phyloP scores from a whole-genome alignment of 345 rosid genomes.

The Syzygium aqueum region DNA sequence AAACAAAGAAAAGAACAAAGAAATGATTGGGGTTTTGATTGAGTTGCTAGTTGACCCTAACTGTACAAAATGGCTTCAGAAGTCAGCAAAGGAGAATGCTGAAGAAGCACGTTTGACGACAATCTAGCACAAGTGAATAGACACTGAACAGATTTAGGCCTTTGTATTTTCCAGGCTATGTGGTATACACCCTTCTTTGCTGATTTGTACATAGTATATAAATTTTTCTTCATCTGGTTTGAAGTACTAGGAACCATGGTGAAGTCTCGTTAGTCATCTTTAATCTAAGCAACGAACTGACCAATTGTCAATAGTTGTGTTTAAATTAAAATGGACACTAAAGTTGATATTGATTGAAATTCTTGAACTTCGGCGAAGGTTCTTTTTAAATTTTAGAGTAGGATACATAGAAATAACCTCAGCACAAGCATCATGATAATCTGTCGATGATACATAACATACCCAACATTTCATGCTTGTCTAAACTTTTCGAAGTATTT shows the following conservation, averaged over 20 bases:
- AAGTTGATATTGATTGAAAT: not conserved
- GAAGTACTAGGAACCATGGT: not conserved
- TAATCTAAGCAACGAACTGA: not conserved
- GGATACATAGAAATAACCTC: not conserved
- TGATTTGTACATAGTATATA: not conserved
- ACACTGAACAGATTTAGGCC: not conserved
- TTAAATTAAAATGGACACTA: not conserved
- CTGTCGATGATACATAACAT: not conserved
- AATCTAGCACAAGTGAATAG: not conserved
- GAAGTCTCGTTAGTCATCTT: not conserved
- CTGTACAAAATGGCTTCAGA: not conserved
- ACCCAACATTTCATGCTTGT: not conserved
- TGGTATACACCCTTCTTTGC: not conserved
- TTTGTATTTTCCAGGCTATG: not conserved
- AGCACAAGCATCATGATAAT: not conserved
- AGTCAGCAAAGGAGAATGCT: not conserved
- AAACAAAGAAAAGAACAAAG: not conserved
- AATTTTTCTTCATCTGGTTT: not conserved
- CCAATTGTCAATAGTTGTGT: not conserved
- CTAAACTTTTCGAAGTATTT: not conserved
- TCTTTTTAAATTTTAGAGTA: not conserved
- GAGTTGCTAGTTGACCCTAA: not conserved
- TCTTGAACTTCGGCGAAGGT: not conserved
- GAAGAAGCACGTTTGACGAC: not conserved
- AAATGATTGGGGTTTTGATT: not conserved